These are phyloP conservation scores for Leccinellum luteum DNA, from an alignment of 768 basidiomycete genomes.

Conservation along the genomic window DNA sequence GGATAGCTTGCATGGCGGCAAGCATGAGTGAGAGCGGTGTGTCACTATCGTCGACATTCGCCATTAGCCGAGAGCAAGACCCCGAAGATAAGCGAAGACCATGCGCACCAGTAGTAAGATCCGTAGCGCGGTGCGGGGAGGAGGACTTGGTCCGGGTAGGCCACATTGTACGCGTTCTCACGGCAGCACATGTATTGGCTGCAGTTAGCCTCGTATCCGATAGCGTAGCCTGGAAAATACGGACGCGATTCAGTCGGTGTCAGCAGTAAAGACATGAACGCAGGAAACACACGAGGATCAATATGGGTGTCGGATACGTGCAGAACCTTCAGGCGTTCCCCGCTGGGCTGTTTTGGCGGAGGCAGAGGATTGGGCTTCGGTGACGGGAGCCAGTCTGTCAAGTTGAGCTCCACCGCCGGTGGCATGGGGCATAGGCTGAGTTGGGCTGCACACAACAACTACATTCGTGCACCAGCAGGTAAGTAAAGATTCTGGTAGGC, in stretches of 20 bases:
- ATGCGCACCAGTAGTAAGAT: conserved; percentile 23
- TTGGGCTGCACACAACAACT: conserved; percentile 38
- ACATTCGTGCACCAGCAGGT: neutral
- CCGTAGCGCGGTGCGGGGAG: conserved; percentile 66
- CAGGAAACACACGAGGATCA: conserved; percentile 43
- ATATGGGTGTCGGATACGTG: conserved; percentile 51
- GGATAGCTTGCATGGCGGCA: conserved; percentile 63
- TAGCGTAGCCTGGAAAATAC: conserved; percentile 51
- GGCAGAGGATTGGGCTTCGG: conserved; percentile 50
- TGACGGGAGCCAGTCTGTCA: conserved; percentile 49
- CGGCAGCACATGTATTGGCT: conserved; percentile 64
- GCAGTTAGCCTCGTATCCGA: conserved; percentile 70
- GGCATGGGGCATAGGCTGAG: conserved; percentile 38
- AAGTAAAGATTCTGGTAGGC: neutral
- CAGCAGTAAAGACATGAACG: no score
- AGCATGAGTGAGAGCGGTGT: conserved; percentile 55
- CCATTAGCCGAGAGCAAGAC: neutral
- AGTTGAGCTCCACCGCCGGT: conserved; percentile 40
- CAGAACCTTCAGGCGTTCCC: conserved; percentile 46
- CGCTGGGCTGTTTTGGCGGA: conserved; percentile 39
- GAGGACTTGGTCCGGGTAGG: conserved; percentile 46
- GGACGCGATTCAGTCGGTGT: neutral
- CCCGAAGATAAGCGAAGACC: no score
- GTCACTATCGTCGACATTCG: conserved; percentile 40
- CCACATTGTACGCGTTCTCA: conserved; percentile 42